Base-by-base conservation (phyloP, 2,329 filamentous ascomycete species). In the Gnomoniopsis sp. region DNA sequence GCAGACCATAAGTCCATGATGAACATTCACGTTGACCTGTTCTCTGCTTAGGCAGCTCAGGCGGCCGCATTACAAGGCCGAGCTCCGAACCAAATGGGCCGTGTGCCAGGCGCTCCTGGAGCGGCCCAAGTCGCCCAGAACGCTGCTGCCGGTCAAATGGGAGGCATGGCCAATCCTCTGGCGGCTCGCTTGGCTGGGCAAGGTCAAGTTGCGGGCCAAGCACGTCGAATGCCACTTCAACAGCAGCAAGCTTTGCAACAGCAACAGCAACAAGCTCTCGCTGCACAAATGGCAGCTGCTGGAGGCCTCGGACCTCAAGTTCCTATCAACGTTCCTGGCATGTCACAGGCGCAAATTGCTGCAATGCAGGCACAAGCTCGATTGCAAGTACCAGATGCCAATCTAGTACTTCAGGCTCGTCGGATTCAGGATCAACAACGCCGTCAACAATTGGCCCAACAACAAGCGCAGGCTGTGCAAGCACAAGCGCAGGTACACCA, bases 281-380 rank as follows among this genome's bases (percentile, higher is more conserved):
- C 78, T 55, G 74, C 70, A 10, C 84, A 78, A 68, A 78, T 82
- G 72, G 72, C 57, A 17, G 58, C 71, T 62, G 46, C 53, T n/a
- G 79, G 75, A 55, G 81, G 73, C 62, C 81, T 77, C 48, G 79
- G 77, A 59, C 81, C 76, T 26, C 84, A 76, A 2, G 79, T 85
- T 68, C 81, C 84, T 46, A 82, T 89, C 76, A 85, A 84, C 60
- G 46, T 56, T 36, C 48, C 56, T 36, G 82, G 83, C 49, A 79
- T 89, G 23, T 51, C 57, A 12, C 88, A 90, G 69, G 86, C 88
- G 23, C 88, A 88, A 64, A 81, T 91, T 76, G 87, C 88, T 66
- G 79, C 80, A 17, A 75, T 80, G 36, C 76, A 82, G 62, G 77
- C 75, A 6, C 82, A 88, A 62, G 79, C 84, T 55, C 82, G 88